phyloP scores from a whole-genome alignment of 306 rosid species.

The Sesbania bispinosa region DNA sequence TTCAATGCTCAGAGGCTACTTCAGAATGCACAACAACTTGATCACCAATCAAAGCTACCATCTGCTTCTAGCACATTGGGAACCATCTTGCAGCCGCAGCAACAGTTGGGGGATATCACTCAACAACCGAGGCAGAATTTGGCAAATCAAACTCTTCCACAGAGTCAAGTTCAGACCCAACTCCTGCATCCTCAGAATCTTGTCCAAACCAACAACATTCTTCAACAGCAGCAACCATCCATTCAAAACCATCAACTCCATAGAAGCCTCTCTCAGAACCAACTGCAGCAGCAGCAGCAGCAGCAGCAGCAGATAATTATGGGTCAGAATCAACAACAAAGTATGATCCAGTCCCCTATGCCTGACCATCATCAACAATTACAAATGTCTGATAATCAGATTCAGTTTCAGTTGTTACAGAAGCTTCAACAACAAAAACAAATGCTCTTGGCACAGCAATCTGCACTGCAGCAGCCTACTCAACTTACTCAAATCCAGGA shows the following conservation, averaged over 20 bases:
- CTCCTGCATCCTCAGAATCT: conserved; percentile 65
- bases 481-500: conserved; percentile 67
- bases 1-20: conserved; percentile 60
- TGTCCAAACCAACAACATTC: conserved; percentile 45
- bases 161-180: conserved; percentile 66
- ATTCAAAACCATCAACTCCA: conserved; percentile 63
- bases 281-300: conserved; percentile 29
- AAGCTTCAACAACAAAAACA: conserved; percentile 82
- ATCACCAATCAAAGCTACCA: conserved; percentile 62
- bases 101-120: conserved; percentile 54
- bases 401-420: conserved; percentile 69
- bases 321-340: conserved; percentile 68
- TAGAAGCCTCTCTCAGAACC: conserved; percentile 58
- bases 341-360: conserved; percentile 40
- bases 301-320: conserved; percentile 49
- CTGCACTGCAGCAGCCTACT: conserved; percentile 54
- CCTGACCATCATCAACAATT: conserved; percentile 70
- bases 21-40: conserved; percentile 73
- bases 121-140: conserved; percentile 54
- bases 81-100: conserved; percentile 51
- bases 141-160: conserved; percentile 55
- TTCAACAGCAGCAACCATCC: conserved; percentile 70
- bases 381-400: conserved; percentile 68
- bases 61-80: conserved; percentile 49
- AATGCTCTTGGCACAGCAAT: conserved; percentile 64